A percentile compares a stretch with the other conserved stretches of the same genome.
These are phyloP conservation scores for Tolypocladium sp. DNA, from an alignment of 2,329 filamentous ascomycete species.

Conservation along the genomic window DNA sequence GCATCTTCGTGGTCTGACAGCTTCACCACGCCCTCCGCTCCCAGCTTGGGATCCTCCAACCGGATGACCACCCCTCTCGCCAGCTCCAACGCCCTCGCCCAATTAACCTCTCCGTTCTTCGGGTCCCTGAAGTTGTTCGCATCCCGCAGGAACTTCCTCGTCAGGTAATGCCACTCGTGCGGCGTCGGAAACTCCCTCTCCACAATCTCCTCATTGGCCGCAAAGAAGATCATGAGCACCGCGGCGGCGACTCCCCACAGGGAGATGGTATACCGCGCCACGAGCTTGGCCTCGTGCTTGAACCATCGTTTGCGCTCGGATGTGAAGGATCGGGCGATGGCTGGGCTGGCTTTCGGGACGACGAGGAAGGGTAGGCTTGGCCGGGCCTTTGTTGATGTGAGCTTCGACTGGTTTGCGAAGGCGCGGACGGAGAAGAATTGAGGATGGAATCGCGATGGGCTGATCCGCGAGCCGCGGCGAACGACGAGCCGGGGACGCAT, in stretches of 20 bases:
- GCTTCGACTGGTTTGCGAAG: conserved; percentile 17
- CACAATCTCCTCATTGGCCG: conserved; percentile 62
- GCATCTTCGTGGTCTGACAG: conserved; percentile 53
- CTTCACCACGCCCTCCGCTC: conserved; percentile 57
- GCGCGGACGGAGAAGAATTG: conserved; percentile 13
- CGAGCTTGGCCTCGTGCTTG: conserved; percentile 60
- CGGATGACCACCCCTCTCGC: conserved; percentile 52
- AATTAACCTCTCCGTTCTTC: conserved; percentile 49
- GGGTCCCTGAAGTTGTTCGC: conserved; percentile 51
- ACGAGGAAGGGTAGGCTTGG: conserved; percentile 39
- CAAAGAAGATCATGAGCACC: conserved; percentile 51
- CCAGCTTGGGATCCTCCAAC: conserved; percentile 59
- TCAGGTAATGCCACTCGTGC: conserved; percentile 67
- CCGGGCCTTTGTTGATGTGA: conserved; percentile 19
- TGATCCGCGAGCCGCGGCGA: conserved; percentile 15
- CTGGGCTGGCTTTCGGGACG: conserved; percentile 36
- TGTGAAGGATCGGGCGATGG: conserved; percentile 64
- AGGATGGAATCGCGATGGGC: conserved; percentile 7
- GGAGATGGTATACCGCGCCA: conserved; percentile 56
- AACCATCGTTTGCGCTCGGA: conserved; percentile 66
- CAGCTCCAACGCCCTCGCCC: conserved; percentile 55
- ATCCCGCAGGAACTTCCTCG: conserved; percentile 57
- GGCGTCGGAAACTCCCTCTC: conserved; percentile 75
- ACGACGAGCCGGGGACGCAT: conserved; percentile 31
- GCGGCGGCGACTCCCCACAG: conserved; percentile 56